phyloP scores from a whole-genome alignment of 331 rosid genomes.

The Pyrus hybrid region DNA sequence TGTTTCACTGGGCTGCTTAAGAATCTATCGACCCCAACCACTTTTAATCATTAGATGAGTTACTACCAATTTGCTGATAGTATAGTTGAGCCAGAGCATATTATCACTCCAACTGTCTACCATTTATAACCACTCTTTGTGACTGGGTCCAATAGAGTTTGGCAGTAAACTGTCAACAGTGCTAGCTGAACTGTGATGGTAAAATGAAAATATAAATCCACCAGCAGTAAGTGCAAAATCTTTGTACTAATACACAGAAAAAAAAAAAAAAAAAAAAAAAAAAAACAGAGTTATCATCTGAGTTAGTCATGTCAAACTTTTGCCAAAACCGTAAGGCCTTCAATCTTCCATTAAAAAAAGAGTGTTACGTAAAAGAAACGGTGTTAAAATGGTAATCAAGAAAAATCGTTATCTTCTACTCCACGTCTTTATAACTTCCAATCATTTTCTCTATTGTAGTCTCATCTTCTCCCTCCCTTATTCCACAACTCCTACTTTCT shows the following conservation, averaged over 20 bases:
- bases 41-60: neutral
- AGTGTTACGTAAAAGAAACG: neutral
- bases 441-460: neutral
- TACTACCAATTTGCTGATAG: neutral
- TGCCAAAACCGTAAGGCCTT: neutral
- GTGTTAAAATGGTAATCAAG: neutral
- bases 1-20: neutral
- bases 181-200: no score
- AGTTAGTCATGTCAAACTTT: neutral
- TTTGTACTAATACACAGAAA: neutral
- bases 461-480: neutral
- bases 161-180: neutral
- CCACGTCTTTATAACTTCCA: neutral
- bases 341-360: neutral
- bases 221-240: no score
- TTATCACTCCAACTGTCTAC: neutral
- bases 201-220: no score
- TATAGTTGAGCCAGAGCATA: neutral
- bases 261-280: neutral
- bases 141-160: neutral
- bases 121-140: neutral
- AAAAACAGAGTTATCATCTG: neutral
- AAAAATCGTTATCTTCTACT: neutral
- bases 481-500: neutral
- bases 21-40: neutral